A percentile compares a stretch with the other conserved stretches of the same genome.
phyloP scores from a whole-genome alignment of 1,139 yeast species.

The Debaryomyces udenii region DNA sequence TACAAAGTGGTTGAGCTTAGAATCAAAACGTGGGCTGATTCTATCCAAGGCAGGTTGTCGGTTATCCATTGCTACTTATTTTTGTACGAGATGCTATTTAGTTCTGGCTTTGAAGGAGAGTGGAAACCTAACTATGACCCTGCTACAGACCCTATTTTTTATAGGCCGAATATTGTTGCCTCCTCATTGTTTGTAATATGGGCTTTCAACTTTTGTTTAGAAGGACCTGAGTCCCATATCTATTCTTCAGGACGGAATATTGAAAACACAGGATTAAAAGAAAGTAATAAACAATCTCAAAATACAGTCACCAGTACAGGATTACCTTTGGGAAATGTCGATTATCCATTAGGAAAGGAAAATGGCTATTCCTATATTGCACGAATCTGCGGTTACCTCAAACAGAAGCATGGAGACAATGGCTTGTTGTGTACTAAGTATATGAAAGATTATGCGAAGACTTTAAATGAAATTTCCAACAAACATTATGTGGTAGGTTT shows the following conservation, averaged over 20 bases:
- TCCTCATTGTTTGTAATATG: constrained; percentile 51
- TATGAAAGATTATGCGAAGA: constrained; percentile 41
- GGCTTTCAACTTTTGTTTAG: constrained; percentile 46
- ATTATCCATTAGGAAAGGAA: constrained; percentile 21
- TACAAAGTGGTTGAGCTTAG: constrained; percentile 44
- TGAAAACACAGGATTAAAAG: too few relatives aligned
- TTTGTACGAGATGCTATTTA: constrained; percentile 62
- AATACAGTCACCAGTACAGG: too few relatives aligned
- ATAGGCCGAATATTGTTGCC: constrained; percentile 46
- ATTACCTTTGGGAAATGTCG: not conserved
- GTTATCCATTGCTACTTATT: constrained; percentile 65
- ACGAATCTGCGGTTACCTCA: constrained; percentile 33
- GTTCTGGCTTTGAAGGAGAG: not conserved
- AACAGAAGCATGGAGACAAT: constrained; percentile 31
- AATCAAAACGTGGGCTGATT: constrained; percentile 38
- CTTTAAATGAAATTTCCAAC: constrained; percentile 42
- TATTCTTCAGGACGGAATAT: too few relatives aligned
- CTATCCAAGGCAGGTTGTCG: constrained; percentile 29
- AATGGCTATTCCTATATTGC: constrained; percentile 44
- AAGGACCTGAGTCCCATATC: constrained; percentile 39
- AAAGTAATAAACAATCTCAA: too few relatives aligned
- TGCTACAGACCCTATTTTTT: constrained; percentile 20
- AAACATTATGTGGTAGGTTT: constrained; percentile 58
- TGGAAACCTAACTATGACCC: constrained; percentile 2
- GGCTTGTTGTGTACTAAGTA: not conserved